Evolutionary conservation across 169 alveolate species (phyloP), one percentile per base, ranked within the genome.

Genomic region (Plasmodium adleri): DNA sequence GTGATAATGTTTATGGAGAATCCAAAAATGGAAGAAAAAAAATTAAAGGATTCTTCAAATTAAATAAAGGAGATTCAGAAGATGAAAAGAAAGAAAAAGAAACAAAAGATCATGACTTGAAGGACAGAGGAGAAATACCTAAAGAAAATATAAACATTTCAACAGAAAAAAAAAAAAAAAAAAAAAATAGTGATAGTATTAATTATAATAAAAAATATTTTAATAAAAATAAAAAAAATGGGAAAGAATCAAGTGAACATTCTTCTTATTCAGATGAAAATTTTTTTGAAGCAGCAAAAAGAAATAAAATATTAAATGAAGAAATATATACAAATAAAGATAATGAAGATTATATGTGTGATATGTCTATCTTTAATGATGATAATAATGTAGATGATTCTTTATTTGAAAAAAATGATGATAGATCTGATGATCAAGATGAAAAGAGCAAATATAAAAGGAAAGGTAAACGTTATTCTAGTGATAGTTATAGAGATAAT

Each of bases 281-380:
- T 24, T 80, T 80, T 24, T 80, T 80, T 43, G 54, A 70, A n/a
- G 83, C 72, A 52, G 60, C 67, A 68, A 80, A 67, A 54, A 26
- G 22, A 56, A 68, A 67, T n/a, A 64, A 26, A 49, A 68, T 39
- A 49, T 49, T 24, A 66, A 80, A 80, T 20, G 80, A 80, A 24
- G 83, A 66, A 7, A 39, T 13, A 2, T 28, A 20, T 68, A 49
- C 59, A 9, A 54, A 39, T 10, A 80, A 72, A 3, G 32, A 28
- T 45, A 28, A 68, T 72, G 83, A 28, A 5, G 74, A 68, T 20
- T 13, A 54, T 1, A 17, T 15, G 13, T 73, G 72, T 71, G 87
- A 73, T 28, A 52, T 73, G 52, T 73, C 72, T 8, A 73, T 58
- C 3, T 58, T 54, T 73, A 58, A 73, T n/a, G 60, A 73, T 39